phyloP scores from a whole-genome alignment of 306 rosid genomes.

The Vigna angularis region DNA sequence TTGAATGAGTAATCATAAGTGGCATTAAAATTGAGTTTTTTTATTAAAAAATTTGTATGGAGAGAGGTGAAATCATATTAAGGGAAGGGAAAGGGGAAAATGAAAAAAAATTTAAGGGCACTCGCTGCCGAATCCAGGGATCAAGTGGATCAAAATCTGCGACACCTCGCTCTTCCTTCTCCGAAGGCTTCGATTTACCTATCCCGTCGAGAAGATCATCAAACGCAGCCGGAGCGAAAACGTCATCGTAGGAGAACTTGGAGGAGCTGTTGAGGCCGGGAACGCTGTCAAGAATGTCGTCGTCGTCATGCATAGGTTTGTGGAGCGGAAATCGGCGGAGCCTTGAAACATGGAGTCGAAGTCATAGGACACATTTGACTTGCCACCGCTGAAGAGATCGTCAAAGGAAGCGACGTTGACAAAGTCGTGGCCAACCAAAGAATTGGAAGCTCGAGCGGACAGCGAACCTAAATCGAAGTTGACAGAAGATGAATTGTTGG shows the following conservation, averaged over 20 bases:
- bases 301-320: constrained; percentile 76
- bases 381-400: constrained; percentile 62
- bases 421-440: constrained; percentile 47
- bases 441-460: constrained; percentile 58
- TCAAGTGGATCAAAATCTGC: constrained; percentile 71
- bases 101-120: no score
- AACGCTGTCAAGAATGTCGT: constrained; percentile 78
- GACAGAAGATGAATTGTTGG: constrained; percentile 43
- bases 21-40: no score
- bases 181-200: constrained; percentile 61
- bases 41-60: no score
- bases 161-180: constrained; percentile 53
- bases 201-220: constrained; percentile 88
- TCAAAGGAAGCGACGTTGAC: constrained; percentile 48
- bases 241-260: constrained; percentile 57
- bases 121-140: constrained; percentile 80
- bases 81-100: no score
- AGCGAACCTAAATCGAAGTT: constrained; percentile 68
- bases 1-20: no score
- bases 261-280: constrained; percentile 76
- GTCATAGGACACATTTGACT: constrained; percentile 57
- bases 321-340: constrained; percentile 49
- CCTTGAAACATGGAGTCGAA: constrained; percentile 64
- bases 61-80: no score
- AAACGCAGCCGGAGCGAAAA: constrained; percentile 69